A percentile compares a stretch with the other conserved stretches of the same genome.
phyloP scores from a whole-genome alignment of 768 basidiomycete genomes.

The Tylopilus intermedius region DNA sequence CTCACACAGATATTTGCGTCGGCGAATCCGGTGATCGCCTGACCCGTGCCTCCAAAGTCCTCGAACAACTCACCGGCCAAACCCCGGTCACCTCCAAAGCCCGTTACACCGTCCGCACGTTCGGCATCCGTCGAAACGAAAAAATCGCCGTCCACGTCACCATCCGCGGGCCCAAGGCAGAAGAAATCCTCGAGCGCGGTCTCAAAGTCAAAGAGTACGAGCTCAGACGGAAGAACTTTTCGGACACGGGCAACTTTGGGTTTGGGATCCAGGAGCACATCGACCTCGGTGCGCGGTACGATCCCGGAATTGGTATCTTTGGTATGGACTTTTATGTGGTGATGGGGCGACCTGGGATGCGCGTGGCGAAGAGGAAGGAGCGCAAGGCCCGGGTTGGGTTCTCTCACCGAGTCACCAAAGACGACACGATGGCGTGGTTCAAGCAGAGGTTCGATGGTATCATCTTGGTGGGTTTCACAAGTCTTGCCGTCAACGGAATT shows the following conservation, averaged over 20 bases:
- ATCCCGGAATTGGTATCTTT: constrained; percentile 97
- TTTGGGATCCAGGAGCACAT: constrained; percentile 99
- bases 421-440: constrained; percentile 98
- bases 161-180: constrained; percentile 98
- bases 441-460: constrained; percentile 99
- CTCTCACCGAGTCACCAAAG: constrained; percentile 88
- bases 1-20: constrained; percentile 87
- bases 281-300: constrained; percentile 97
- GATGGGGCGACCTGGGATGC: constrained; percentile 92
- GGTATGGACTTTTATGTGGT: constrained; percentile 99
- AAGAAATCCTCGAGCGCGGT: constrained; percentile 98
- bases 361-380: constrained; percentile 87
- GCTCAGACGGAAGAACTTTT: constrained; percentile 94
- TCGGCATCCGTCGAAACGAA: constrained; percentile 99
- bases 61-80: constrained; percentile 99
- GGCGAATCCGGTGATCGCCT: constrained; percentile 99
- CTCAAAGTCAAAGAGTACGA: constrained; percentile 99
- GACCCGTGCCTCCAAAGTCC: constrained; percentile 97
- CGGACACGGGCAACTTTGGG: constrained; percentile 98
- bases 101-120: constrained; percentile 97
- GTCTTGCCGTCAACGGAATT: background rate
- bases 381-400: constrained; percentile 84
- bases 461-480: constrained; percentile 64
- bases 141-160: constrained; percentile 99
- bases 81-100: constrained; percentile 99